A percentile compares a stretch with the other conserved stretches of the same genome.
These are phyloP conservation scores for Yamadazyma ubonensis DNA, from an alignment of 805 yeast species.

Conservation along the genomic window DNA sequence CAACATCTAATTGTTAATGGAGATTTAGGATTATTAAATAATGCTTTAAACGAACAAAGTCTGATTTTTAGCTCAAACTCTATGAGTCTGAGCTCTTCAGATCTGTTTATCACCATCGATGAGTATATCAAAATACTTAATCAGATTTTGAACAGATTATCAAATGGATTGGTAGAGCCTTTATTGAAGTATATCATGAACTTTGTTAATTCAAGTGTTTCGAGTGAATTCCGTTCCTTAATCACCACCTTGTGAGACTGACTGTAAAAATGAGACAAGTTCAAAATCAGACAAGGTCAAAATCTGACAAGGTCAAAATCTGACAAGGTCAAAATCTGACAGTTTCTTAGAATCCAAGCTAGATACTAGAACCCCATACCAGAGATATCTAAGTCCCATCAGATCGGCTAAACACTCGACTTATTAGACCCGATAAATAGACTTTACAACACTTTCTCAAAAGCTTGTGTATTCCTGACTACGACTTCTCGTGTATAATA, in stretches of 20 bases:
- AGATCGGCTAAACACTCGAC: no score
- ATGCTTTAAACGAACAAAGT: conserved; percentile 21
- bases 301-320: no score
- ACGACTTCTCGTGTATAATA: not conserved
- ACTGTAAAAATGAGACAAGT: no score
- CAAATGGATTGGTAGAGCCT: conserved; percentile 41
- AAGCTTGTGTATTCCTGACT: no score
- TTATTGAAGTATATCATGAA: conserved; percentile 30
- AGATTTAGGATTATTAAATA: conserved; percentile 6
- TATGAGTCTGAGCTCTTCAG: conserved; percentile 21
- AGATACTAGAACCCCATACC: no score
- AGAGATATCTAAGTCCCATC: no score
- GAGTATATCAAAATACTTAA: conserved; percentile 31
- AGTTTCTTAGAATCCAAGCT: no score
- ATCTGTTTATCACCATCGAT: conserved; percentile 24
- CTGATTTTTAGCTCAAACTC: conserved; percentile 38
- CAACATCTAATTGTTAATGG: conserved; percentile 21
- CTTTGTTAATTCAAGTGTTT: conserved; percentile 31
- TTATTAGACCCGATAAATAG: no score
- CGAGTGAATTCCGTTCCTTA: conserved; percentile 29
- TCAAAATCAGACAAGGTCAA: no score
- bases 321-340: no score
- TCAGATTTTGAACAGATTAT: conserved; percentile 28
- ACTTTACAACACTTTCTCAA: no score
- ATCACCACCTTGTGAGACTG: conserved; percentile 17